Conservation (phyloP, 1,284 basidiomycete species). For the Fomitiporia mediterranea region DNA sequence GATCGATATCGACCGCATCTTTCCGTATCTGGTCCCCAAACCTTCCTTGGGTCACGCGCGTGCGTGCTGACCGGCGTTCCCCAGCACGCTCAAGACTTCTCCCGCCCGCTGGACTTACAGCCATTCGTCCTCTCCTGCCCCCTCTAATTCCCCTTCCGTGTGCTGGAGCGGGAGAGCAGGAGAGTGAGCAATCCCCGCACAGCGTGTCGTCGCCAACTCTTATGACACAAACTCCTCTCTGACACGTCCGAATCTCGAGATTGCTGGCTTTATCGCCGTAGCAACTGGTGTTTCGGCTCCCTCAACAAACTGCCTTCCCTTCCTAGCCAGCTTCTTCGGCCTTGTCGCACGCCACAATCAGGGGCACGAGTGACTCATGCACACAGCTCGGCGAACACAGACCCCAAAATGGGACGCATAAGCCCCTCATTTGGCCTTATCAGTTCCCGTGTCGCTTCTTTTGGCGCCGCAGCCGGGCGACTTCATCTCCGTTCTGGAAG, state of each 20-base stretch:
- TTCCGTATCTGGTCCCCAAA: conserved; percentile 5
- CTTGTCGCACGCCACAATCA: too few relatives aligned
- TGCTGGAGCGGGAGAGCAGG: too few relatives aligned
- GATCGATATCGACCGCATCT: conserved; percentile 1
- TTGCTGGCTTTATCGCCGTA: neutral
- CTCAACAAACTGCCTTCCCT: too few relatives aligned
- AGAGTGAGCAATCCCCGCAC: too few relatives aligned
- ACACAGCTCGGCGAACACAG: neutral
- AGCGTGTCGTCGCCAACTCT: too few relatives aligned
- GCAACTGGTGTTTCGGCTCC: too few relatives aligned
- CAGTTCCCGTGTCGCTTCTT: neutral
- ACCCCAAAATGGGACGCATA: neutral
- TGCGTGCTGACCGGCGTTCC: neutral
- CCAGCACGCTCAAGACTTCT: neutral
- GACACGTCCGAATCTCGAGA: conserved; percentile 3
- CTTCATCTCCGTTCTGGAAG: conserved; percentile 6
- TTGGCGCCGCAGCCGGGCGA: conserved; percentile 2
- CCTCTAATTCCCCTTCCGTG: conserved; percentile 3
- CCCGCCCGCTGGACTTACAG: neutral
- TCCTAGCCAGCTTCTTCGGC: too few relatives aligned
- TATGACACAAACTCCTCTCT: too few relatives aligned
- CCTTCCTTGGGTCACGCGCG: neutral
- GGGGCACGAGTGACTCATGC: neutral
- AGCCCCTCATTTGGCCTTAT: neutral
- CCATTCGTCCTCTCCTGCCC: neutral